Evolutionary conservation across 78 protist genomes (phyloP), one percentile per base, ranked within the genome.

Genomic region (Isochrysis galbana): DNA sequence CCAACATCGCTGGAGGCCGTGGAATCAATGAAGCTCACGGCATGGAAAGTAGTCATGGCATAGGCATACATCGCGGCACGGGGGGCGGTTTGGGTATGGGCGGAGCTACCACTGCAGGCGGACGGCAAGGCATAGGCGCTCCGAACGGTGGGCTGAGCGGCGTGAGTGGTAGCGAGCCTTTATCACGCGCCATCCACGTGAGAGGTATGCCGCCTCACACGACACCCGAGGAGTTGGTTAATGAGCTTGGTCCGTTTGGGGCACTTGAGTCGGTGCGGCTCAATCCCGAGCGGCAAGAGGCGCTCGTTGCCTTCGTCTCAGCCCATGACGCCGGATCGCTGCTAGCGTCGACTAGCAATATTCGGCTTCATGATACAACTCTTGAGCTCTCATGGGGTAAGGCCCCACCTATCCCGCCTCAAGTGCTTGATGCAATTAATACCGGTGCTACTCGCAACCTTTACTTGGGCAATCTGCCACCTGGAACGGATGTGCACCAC

Each of bases 371-470:
- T 32, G 74, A 61, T 32, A 3, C 19, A 32, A 61, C 74, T 10
- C 36, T 32, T 7, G 74, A 61, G 74, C 74, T 61, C 74, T 61
- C 74, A 32, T 61, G 74, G 74, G 74, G 74, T 32, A 61, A 61
- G 14, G 74, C 74, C 74, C 19, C 19, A 32, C 74, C 74, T 23
- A 61, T 61, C 74, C 23, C 74, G 74, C 74, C 74, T 32, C 5
- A 7, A 32, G 7, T 61, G 29, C 36, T 32, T 2, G 74, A 61
- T 10, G 74, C 74, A 32, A 61, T 61, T 32, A 7, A 11, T 10
- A 32, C n/a, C 74, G 74, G 74, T 32, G 74, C 74, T 32, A 61
- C 74, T 23, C 74, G 74, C 74, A 61, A 61, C 74, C 74, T 61
- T 7, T 11, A 61, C 29, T 32, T 61, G 74, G 74, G 4, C 29